Evolutionary conservation across 345 rosid genomes (phyloP), one percentile per base, ranked within the genome.

Genomic region (Crucihimalaya himalaica): DNA sequence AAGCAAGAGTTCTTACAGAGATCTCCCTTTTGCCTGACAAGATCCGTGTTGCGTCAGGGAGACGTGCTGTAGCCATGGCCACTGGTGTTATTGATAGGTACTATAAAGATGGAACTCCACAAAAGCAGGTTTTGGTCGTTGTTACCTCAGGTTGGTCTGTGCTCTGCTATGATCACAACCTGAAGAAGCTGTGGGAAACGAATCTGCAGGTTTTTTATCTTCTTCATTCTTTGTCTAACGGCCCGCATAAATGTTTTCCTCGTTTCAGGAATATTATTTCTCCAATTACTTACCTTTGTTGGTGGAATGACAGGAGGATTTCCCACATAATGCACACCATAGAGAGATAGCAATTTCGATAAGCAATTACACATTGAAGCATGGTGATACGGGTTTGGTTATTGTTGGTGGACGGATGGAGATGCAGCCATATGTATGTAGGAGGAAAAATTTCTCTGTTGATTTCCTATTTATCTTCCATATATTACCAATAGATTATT

Each of bases 341-440:
- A 80, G 91, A 75, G 99, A 96, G 85, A 81, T 94, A 73, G 75
- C 89, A 39, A 81, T 91, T 64, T 87, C 89, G 3, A 82, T 94
- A 48, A 90, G 88, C 83, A 92, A 92, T 84, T 95, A 87, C 77
- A 92, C 98, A 6, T 77, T 92, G 81, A 89, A 78, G 86, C 96
- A 88, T 43, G 97, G 94, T 37, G 99, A 95, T 83, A 68, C 86
- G 0, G 97, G 99, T 62, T 77, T 95, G 80, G 81, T 95, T 57
- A 84, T 95, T 62, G 86, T 95, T 74, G 97, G 98, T 73, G 99
- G 98, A 73, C 85, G 99, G 82, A 95, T 92, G 96, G 97, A 95
- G 83, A 59, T 85, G 82, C 97, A 84, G 75, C 88, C 91, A 40
- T 92, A 92, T 90, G 99, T 92, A 88, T 82, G 87, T 79, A 53